Base-by-base conservation (phyloP, 2,329 filamentous ascomycete species). In the Lomentospora prolificans region DNA sequence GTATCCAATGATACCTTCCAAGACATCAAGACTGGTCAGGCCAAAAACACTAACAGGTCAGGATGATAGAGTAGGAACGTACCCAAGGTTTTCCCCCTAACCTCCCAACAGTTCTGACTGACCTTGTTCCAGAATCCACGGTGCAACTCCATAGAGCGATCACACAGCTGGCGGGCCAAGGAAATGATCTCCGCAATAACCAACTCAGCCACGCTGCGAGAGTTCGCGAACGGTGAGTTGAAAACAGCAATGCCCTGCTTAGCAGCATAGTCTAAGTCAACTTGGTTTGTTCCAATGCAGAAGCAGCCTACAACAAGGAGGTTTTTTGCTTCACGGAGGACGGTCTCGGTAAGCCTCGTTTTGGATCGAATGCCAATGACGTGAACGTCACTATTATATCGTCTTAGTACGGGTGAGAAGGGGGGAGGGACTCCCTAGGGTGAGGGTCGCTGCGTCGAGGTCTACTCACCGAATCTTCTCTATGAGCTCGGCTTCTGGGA, bases 201-300 rank as follows among this genome's bases (percentile, higher is more conserved):
- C 57, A 97, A 78, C 76, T 99, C 94, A 57, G 94, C 94, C 53
- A 99, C 94, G 68, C 89, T 95, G 69, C 94, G 87, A 7, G 92
- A 97, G 75, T 99, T 99, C 74, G 89, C 91, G 73, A 99, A 99
- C 1, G 94, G 94, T 50, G 94, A 97, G 75, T 99, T 99, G 83
- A 99, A 99, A 61, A 99, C 94, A 33, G 91, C 90, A 68, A 97
- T 96, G 62, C 94, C 90, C 67, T 88, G 83, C 62, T 80, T 79
- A 51, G 90, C 90, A 28, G 90, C 90, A 67, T 84, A 92, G 59
- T 89, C 81, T 58, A 95, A 82, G 68, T 95, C 86, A 61, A 96
- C 90, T 70, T 95, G 90, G 75, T 95, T 97, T 57, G 94, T 99
- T 61, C 94, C 94, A 65, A 99, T 99, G 71, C 94, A 99, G 80